These are phyloP conservation scores for Candida rishiriensis DNA, from an alignment of 805 yeast species.

Conservation along the genomic window DNA sequence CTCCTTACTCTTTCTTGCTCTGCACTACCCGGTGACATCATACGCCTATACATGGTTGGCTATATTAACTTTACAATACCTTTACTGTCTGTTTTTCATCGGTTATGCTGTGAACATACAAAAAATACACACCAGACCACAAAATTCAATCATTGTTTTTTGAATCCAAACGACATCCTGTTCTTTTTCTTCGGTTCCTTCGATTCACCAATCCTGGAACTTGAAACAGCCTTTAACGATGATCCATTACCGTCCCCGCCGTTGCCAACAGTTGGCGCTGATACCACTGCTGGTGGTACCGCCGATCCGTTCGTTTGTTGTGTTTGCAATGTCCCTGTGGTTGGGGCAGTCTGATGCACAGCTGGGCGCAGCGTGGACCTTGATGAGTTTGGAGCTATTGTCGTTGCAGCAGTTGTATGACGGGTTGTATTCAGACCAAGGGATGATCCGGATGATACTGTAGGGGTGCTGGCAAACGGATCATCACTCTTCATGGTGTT, in stretches of 20 bases:
- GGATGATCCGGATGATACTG: not conserved
- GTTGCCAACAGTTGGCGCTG: not conserved
- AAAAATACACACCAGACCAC: no score
- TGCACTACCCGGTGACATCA: no score
- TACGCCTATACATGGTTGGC: no score
- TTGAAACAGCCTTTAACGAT: no score
- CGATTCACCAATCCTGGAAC: not conserved
- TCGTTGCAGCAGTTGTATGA: not conserved
- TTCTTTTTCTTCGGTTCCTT: constrained; percentile 11
- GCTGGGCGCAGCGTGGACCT: not conserved
- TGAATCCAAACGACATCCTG: constrained; percentile 18
- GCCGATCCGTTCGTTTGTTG: not conserved
- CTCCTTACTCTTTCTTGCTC: no score
- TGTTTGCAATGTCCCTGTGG: not conserved
- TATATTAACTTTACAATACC: no score
- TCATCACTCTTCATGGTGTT: not conserved
- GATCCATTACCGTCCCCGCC: not conserved
- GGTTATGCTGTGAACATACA: no score
- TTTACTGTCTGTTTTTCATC: no score
- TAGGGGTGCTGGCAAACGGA: not conserved
- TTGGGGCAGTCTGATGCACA: not conserved
- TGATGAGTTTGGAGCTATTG: no score
- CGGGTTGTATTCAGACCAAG: not conserved
- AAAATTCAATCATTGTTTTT: constrained; percentile 9
- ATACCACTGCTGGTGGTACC: not conserved